phyloP scores from a whole-genome alignment of 164 flowering plant genomes.

The Magnolia sinica region DNA sequence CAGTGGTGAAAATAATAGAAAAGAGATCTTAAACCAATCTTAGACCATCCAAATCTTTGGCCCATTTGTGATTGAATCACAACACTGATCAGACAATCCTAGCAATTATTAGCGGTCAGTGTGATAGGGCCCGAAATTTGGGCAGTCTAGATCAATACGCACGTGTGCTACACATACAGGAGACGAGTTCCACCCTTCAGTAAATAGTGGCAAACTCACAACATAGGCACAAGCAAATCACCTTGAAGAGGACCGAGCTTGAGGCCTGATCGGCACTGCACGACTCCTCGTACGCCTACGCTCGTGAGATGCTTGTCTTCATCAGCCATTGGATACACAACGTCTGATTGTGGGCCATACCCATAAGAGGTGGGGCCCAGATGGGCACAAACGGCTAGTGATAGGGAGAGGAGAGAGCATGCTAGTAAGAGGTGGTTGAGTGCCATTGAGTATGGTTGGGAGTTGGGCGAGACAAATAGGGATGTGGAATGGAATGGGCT shows the following conservation, averaged over 20 bases:
- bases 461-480: no score
- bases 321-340: neutral
- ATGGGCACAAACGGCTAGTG: neutral
- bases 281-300: neutral
- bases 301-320: neutral
- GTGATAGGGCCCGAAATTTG: neutral
- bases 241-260: neutral
- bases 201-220: neutral
- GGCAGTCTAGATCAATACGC: neutral
- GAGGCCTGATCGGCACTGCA: neutral
- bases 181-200: no score
- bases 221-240: neutral
- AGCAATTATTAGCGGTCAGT: neutral
- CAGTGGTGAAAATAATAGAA: no score
- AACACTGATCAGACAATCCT: neutral
- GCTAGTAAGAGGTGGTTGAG: neutral
- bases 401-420: neutral
- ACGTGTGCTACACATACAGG: neutral
- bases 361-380: neutral
- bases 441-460: neutral
- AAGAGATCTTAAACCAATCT: no score
- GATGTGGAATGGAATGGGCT: no score
- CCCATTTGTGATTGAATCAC: neutral
- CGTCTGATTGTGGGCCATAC: neutral
- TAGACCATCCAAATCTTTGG: no score